These are phyloP conservation scores for Diaporthe velutina DNA, from an alignment of 2,329 filamentous ascomycete species.

Conservation along the genomic window DNA sequence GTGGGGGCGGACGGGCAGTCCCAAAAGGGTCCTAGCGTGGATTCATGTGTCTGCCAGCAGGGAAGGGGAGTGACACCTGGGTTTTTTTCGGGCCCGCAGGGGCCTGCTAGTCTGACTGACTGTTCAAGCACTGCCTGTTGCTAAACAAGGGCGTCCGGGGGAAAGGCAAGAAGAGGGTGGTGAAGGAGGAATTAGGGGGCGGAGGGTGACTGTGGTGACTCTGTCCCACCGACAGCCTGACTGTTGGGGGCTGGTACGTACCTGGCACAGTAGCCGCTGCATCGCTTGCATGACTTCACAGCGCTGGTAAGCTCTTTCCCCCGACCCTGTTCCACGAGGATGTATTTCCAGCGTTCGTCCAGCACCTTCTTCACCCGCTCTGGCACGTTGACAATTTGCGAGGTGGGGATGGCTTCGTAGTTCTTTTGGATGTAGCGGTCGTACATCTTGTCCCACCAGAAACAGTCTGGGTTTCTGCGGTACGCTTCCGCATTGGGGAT, in stretches of 20 bases:
- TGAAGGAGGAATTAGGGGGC: slow-evolving; percentile 37
- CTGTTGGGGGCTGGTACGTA: slow-evolving; percentile 60
- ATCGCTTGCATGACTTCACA: slow-evolving; percentile 96
- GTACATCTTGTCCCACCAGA: slow-evolving; percentile 98
- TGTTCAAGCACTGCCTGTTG: slow-evolving; percentile 35
- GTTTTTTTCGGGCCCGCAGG: slow-evolving; percentile 28
- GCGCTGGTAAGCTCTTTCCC: slow-evolving; percentile 96
- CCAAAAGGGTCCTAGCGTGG: slow-evolving; percentile 34
- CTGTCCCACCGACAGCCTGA: slow-evolving; percentile 4
- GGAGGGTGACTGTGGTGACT: slow-evolving; percentile 35
- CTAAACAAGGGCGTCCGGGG: slow-evolving; percentile 25
- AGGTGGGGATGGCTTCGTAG: slow-evolving; percentile 95
- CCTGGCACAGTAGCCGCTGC: slow-evolving; percentile 90
- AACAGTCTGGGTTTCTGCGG: slow-evolving; percentile 86
- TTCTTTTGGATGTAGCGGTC: slow-evolving; percentile 98
- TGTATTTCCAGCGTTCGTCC: slow-evolving; percentile 96
- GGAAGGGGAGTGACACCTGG: slow-evolving; percentile 26
- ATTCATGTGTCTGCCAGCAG: slow-evolving; percentile 32
- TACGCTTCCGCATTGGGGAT: slow-evolving; percentile 86
- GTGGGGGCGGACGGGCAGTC: slow-evolving; percentile 21
- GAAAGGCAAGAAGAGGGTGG: slow-evolving; percentile 30
- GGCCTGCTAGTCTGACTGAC: slow-evolving; percentile 10
- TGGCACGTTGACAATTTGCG: slow-evolving; percentile 94
- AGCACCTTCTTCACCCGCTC: slow-evolving; percentile 95
- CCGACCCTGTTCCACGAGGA: slow-evolving; percentile 92